A percentile compares a stretch with the other conserved stretches of the same genome.
Evolutionary conservation across 1,139 yeast genomes (phyloP).

Genomic region (Protomyces lactucae-debilis): DNA sequence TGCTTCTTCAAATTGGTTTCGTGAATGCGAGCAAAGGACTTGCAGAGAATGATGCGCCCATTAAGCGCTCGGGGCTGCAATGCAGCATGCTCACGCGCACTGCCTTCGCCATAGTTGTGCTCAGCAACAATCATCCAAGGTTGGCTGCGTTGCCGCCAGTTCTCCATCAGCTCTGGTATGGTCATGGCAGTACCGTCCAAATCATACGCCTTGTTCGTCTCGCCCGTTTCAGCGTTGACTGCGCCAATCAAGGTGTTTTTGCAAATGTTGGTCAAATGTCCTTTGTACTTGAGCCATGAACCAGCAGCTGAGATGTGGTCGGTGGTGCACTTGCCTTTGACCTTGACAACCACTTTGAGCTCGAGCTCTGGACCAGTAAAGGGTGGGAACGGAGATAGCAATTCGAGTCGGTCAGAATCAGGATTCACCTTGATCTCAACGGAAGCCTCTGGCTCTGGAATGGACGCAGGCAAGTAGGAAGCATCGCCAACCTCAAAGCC

Average conservation of each 20-base stretch:
- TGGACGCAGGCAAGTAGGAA: slow-evolving; percentile 69
- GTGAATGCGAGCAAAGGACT: slow-evolving; percentile 94
- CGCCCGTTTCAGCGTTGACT: slow-evolving; percentile 92
- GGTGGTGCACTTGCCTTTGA: slow-evolving; percentile 96
- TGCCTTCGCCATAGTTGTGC: slow-evolving; percentile 97
- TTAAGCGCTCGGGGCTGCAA: slow-evolving; percentile 90
- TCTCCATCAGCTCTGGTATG: slow-evolving; percentile 94
- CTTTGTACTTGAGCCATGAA: slow-evolving; percentile 98
- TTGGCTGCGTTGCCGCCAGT: slow-evolving; percentile 77
- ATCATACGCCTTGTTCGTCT: slow-evolving; percentile 85
- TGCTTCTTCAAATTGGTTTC: slow-evolving; percentile 90
- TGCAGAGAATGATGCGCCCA: slow-evolving; percentile 80
- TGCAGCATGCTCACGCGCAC: slow-evolving; percentile 99
- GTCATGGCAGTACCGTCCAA: slow-evolving; percentile 68
- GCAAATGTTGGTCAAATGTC: slow-evolving; percentile 92
- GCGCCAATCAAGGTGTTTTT: slow-evolving; percentile 96
- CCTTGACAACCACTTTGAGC: slow-evolving; percentile 74
- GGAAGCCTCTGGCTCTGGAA: slow-evolving; percentile 63
- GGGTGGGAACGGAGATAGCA: slow-evolving; percentile 79
- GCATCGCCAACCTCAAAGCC: slow-evolving; percentile 75
- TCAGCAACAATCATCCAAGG: slow-evolving; percentile 97
- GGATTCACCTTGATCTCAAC: slow-evolving; percentile 74
- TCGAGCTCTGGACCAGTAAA: slow-evolving; percentile 78
- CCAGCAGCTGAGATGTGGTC: slow-evolving; percentile 99
- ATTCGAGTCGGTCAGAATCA: slow-evolving; percentile 70